Conservation (phyloP, 2,329 filamentous ascomycete genomes). For the Curvularia lunata region DNA sequence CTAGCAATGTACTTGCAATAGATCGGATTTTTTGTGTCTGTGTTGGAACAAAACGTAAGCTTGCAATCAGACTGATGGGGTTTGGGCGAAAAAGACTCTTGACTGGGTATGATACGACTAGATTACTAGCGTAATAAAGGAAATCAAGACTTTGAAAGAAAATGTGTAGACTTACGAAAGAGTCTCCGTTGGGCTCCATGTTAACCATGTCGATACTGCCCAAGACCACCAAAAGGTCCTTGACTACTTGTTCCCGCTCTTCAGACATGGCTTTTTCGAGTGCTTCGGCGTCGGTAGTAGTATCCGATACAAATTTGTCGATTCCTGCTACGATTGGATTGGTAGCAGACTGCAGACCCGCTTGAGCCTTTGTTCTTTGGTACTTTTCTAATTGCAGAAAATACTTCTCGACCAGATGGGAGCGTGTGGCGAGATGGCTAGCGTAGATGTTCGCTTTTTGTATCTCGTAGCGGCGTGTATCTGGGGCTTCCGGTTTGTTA, state of each 20-base stretch:
- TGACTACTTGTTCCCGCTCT: slow-evolving; percentile 82
- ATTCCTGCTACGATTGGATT: slow-evolving; percentile 35
- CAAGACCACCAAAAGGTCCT: slow-evolving; percentile 76
- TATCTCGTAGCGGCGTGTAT: slow-evolving; percentile 70
- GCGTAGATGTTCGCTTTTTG: slow-evolving; percentile 91
- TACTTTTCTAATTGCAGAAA: slow-evolving; percentile 76
- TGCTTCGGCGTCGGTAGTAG: slow-evolving; percentile 44
- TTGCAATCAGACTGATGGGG: slow-evolving; percentile 21
- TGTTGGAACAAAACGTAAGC: slow-evolving; percentile 36
- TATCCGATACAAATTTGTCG: slow-evolving; percentile 34
- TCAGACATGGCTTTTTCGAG: slow-evolving; percentile 70
- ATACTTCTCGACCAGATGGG: slow-evolving; percentile 86
- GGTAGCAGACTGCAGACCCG: slow-evolving; percentile 47
- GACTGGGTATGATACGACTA: slow-evolving; percentile 15
- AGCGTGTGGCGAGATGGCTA: slow-evolving; percentile 79
- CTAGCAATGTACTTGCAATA: slow-evolving; percentile 79
- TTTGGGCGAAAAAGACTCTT: slow-evolving; percentile 16
- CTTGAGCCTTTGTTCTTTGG: slow-evolving; percentile 51
- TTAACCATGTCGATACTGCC: slow-evolving; percentile 81
- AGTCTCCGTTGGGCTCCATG: slow-evolving; percentile 75
- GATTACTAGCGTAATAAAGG: slow-evolving; percentile 13
- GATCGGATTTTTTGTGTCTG: slow-evolving; percentile 83
- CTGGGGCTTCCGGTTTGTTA: slow-evolving; percentile 37
- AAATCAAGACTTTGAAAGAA: slow-evolving; percentile 23
- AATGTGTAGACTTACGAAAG: slow-evolving; percentile 60